Percentiles rank a stretch among this genome's conserved stretches.
Evolutionary conservation across 495 filamentous ascomycete genomes (phyloP).

Genomic region (Penicillium ochrochloron): DNA sequence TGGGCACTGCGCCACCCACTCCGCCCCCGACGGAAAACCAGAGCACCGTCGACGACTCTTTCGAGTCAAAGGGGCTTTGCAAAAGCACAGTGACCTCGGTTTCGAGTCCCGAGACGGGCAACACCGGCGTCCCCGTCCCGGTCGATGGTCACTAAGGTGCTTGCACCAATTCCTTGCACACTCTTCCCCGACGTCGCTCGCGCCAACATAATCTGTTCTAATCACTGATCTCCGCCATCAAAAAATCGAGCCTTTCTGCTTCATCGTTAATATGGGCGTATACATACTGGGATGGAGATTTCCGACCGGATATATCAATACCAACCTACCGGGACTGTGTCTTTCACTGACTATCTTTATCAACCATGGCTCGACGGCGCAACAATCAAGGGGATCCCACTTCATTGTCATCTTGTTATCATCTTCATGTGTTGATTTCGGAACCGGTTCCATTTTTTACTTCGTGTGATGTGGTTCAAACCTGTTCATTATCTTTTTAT

Average conservation of each 20-base stretch:
- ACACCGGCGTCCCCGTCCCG: constrained; percentile 37
- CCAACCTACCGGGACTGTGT: constrained; percentile 24
- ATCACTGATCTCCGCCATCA: constrained; percentile 27
- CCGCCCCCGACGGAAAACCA: constrained; percentile 50
- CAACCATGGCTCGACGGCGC: constrained; percentile 46
- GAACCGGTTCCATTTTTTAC: constrained; percentile 20
- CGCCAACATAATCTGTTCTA: constrained; percentile 43
- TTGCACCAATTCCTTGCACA: constrained; percentile 37
- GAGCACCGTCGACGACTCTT: constrained; percentile 34
- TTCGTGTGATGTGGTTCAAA: constrained; percentile 20
- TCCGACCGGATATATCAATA: constrained; percentile 39
- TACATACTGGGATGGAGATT: constrained; percentile 45
- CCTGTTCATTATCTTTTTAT: constrained; percentile 32
- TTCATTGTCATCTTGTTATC: constrained; percentile 30
- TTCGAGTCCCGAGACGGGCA: constrained; percentile 39
- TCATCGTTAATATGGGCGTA: constrained; percentile 47
- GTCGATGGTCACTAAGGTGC: constrained; percentile 33
- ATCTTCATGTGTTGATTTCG: constrained; percentile 29
- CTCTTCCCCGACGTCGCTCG: constrained; percentile 11
- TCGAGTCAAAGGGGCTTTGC: constrained; percentile 40
- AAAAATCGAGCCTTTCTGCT: constrained; percentile 30
- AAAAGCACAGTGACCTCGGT: constrained; percentile 43
- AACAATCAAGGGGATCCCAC: constrained; percentile 31
- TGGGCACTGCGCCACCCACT: constrained; percentile 48
- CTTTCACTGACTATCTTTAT: constrained; percentile 26